A percentile compares a stretch with the other conserved stretches of the same genome.
phyloP scores from a whole-genome alignment of 169 alveolate species.

The Fabrea salina region DNA sequence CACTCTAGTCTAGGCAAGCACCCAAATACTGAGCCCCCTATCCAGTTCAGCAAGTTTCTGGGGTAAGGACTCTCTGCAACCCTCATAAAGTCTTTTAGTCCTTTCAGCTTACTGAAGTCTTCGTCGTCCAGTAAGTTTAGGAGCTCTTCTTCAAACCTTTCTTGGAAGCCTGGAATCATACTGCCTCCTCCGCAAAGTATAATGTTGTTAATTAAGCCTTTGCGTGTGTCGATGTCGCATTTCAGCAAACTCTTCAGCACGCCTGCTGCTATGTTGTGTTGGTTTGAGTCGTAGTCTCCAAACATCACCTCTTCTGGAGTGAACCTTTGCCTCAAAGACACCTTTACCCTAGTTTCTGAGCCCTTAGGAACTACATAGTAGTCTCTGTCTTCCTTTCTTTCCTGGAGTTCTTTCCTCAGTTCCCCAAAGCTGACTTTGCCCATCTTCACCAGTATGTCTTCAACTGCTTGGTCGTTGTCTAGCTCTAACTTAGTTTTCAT shows the following conservation, averaged over 20 bases:
- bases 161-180: conserved; percentile 29
- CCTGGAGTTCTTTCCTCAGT: not conserved
- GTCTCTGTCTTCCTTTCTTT: not conserved
- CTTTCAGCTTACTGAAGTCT: not conserved
- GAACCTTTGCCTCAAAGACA: conserved; percentile 4
- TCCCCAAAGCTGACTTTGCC: not conserved
- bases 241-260: not conserved
- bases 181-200: conserved; percentile 20
- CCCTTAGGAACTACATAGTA: not conserved
- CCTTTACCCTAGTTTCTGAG: not conserved
- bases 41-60: conserved; percentile 12
- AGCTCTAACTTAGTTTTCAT: not conserved
- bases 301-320: not conserved
- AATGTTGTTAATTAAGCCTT: conserved; percentile 2
- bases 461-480: not conserved
- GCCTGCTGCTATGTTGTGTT: not conserved
- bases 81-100: not conserved
- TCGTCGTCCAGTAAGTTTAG: not conserved
- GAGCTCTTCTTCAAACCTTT: conserved; percentile 27
- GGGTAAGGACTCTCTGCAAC: not conserved
- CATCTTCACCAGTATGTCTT: conserved; percentile 13
- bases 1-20: conserved; percentile 10
- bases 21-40: conserved; percentile 10
- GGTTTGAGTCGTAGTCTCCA: not conserved
- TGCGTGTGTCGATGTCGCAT: conserved; percentile 31